Evolutionary conservation across 2,329 filamentous ascomycete species (phyloP).

Genomic region (Sclerotinia trifoliorum): DNA sequence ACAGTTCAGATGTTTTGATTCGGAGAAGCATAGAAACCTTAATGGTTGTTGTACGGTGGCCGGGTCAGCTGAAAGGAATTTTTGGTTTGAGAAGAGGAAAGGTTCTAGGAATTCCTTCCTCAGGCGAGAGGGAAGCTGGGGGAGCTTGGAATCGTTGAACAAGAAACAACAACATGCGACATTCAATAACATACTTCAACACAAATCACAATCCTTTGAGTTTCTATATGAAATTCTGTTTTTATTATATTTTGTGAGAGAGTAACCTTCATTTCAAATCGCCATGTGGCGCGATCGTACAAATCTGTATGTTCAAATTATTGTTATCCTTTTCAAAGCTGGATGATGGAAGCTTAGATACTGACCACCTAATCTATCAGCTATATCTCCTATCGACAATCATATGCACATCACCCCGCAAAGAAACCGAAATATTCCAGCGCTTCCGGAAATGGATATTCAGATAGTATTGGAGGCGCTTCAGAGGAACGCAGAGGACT

Average conservation of each 20-base stretch:
- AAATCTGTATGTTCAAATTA: constrained; percentile 70
- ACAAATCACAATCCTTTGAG: neutral
- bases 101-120: neutral
- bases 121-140: constrained; percentile 19
- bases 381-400: constrained; percentile 98
- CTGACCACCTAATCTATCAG: constrained; percentile 48
- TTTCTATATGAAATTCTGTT: constrained; percentile 15
- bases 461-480: constrained; percentile 57
- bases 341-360: constrained; percentile 13
- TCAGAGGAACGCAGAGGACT: constrained; percentile 72
- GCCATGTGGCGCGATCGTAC: constrained; percentile 99
- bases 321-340: neutral
- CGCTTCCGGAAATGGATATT: constrained; percentile 53
- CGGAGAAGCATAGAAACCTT: constrained; percentile 12
- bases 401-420: constrained; percentile 89
- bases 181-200: constrained; percentile 17
- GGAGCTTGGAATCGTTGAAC: constrained; percentile 14
- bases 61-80: neutral
- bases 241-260: constrained; percentile 14
- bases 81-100: neutral
- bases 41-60: constrained; percentile 18
- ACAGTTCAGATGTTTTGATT: constrained; percentile 13
- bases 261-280: constrained; percentile 40
- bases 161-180: constrained; percentile 20
- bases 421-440: constrained; percentile 71